phyloP scores from a whole-genome alignment of 2,329 filamentous ascomycete genomes.

The Gnomoniopsis smithogilvyi region DNA sequence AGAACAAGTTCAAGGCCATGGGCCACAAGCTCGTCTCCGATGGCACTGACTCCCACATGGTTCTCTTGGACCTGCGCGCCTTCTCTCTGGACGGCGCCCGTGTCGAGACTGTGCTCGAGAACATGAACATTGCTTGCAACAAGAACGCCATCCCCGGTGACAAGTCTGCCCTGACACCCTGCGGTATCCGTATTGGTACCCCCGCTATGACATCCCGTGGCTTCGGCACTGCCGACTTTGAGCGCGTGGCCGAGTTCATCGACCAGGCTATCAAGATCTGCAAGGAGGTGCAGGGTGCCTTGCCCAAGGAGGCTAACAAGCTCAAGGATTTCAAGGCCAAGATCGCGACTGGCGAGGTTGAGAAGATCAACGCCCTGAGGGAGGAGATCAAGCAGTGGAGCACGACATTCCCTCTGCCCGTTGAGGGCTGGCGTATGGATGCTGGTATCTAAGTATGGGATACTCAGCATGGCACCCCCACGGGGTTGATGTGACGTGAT shows the following conservation, averaged over 20 bases:
- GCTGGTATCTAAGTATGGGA: slow-evolving; percentile 49
- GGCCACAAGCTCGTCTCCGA: slow-evolving; percentile 94
- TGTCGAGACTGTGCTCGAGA: slow-evolving; percentile 92
- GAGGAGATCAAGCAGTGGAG: slow-evolving; percentile 90
- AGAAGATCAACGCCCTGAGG: slow-evolving; percentile 79
- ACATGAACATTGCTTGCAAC: slow-evolving; percentile 99
- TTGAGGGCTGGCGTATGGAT: slow-evolving; percentile 67
- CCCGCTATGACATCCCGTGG: slow-evolving; percentile 97
- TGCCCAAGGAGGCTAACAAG: slow-evolving; percentile 98
- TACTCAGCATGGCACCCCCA: slow-evolving; percentile 10
- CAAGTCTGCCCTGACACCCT: slow-evolving; percentile 92
- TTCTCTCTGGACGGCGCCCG: slow-evolving; percentile 86
- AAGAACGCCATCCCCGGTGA: slow-evolving; percentile 99
- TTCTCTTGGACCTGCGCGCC: slow-evolving; percentile 89
- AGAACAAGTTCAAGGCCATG: slow-evolving; percentile 77
- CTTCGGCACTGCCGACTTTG: slow-evolving; percentile 89
- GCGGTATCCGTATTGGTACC: slow-evolving; percentile 92
- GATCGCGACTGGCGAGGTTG: slow-evolving; percentile 73
- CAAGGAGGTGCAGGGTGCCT: slow-evolving; percentile 77
- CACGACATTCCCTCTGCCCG: slow-evolving; percentile 85
- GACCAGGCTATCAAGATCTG: slow-evolving; percentile 84
- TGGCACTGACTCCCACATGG: slow-evolving; percentile 97
- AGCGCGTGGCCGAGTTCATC: slow-evolving; percentile 85
- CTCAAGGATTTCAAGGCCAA: slow-evolving; percentile 99
- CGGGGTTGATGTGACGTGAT: neutral